Evolutionary conservation across 306 rosid genomes (phyloP), one percentile per base, ranked within the genome.

Genomic region (Medicago arabica): DNA sequence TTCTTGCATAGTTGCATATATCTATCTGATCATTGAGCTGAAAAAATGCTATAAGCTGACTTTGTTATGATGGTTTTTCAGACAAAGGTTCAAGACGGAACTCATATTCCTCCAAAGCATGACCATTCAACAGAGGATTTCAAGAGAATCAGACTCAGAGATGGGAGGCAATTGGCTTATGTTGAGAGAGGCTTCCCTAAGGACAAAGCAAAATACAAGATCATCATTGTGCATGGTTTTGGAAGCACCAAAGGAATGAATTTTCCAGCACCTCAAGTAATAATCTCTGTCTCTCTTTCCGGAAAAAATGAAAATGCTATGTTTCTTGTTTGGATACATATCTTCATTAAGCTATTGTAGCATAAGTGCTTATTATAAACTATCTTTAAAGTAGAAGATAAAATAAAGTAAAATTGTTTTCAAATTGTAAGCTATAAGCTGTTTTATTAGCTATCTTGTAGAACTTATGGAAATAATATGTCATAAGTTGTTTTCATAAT

Each of bases 121-220:
- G 54, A 76, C n/a, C 87, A 83, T 9, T 14, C 67, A 17, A 31
- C 44, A 18, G 88, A 85, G 7, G 51, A 4, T 68, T 86, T 88
- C 18, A 82, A 86, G 16, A 84, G 87, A 81, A 83, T 90, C 47
- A 81, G 31, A 53, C 96, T 90, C 31, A 72, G 80, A 8, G 91
- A 88, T 82, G 91, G 92, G 53, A 88, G 92, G 81, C 67, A 85
- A 68, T 57, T 90, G 65, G 86, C 96, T 36, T 88, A 21, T 21
- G 23, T 21, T 78, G 92, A 90, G 64, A 77, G 69, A 41, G 92
- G 96, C 2, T 85, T 86, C 49, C 69, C 83, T n/a, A 88, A 78
- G 76, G 82, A 90, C 41, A 51, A 12, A 13, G 91, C 91, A 13
- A 81, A 86, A 21, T 78, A 79, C 71, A 86, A 86, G 81, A 74